Conservation (phyloP, 2,329 filamentous ascomycete species). For the Neonectria neomacrospora region DNA sequence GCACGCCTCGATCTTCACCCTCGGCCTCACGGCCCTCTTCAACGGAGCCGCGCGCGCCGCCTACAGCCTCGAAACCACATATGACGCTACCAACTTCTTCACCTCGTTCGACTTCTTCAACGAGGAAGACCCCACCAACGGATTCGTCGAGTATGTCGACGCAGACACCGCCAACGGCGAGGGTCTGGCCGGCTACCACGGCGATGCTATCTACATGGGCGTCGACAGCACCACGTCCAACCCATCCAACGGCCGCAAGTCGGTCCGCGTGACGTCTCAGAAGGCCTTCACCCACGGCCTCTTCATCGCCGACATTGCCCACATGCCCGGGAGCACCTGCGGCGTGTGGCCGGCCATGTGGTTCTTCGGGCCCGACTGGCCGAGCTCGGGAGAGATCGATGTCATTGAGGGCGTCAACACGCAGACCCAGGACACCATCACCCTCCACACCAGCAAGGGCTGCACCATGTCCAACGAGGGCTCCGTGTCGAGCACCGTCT, state of each 20-base stretch:
- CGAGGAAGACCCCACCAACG: slow-evolving; percentile 74
- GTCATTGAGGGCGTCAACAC: slow-evolving; percentile 82
- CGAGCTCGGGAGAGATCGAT: slow-evolving; percentile 78
- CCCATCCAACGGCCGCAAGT: slow-evolving; percentile 70
- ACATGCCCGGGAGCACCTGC: slow-evolving; percentile 79
- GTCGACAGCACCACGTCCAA: slow-evolving; percentile 71
- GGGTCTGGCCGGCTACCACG: slow-evolving; percentile 67
- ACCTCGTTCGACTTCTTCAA: slow-evolving; percentile 66
- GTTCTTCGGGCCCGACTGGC: slow-evolving; percentile 77
- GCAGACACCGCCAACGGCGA: slow-evolving; percentile 65
- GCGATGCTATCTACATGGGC: slow-evolving; percentile 72
- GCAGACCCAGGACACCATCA: slow-evolving; percentile 68
- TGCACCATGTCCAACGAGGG: slow-evolving; percentile 66
- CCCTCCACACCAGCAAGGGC: slow-evolving; percentile 72
- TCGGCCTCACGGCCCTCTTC: slow-evolving; percentile 47
- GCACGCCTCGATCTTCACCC: slow-evolving; percentile 38
- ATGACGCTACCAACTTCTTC: slow-evolving; percentile 67
- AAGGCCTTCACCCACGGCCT: slow-evolving; percentile 75
- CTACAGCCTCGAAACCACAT: slow-evolving; percentile 61
- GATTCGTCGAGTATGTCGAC: slow-evolving; percentile 77
- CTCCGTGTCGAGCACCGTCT: slow-evolving; percentile 55
- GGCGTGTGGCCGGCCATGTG: slow-evolving; percentile 83
- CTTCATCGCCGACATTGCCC: slow-evolving; percentile 77
- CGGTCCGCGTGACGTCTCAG: slow-evolving; percentile 75
- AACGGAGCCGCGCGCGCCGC: slow-evolving; percentile 41